A percentile compares a stretch with the other conserved stretches of the same genome.
Evolutionary conservation across 2,329 filamentous ascomycete species (phyloP).

Genomic region (Byssothecium circinans): DNA sequence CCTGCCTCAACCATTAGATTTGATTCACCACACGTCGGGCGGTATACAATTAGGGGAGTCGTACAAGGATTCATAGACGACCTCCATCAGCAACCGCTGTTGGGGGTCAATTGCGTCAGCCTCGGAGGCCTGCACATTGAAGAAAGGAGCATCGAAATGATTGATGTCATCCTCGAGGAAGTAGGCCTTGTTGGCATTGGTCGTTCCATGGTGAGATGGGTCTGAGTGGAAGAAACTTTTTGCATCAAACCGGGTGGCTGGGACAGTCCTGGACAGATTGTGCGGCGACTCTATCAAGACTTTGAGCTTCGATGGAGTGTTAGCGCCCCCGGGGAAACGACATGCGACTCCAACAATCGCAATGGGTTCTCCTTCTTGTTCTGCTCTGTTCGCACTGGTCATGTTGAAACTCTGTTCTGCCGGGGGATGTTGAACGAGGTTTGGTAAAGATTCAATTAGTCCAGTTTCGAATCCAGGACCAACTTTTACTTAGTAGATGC

Average conservation of each 20-base stretch:
- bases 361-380: constrained; percentile 18
- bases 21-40: background rate
- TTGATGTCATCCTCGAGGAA: constrained; percentile 10
- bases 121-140: constrained; percentile 11
- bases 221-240: constrained; percentile 14
- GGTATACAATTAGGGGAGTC: background rate
- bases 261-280: constrained; percentile 16
- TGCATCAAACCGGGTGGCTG: constrained; percentile 18
- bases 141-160: constrained; percentile 16
- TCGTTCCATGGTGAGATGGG: constrained; percentile 21
- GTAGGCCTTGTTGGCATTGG: constrained; percentile 6
- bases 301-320: constrained; percentile 31
- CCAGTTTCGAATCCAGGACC: no score
- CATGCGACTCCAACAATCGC: constrained; percentile 44
- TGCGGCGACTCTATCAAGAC: constrained; percentile 15
- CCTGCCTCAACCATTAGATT: no score
- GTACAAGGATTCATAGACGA: constrained; percentile 10
- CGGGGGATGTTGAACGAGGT: no score
- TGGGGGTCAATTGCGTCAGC: constrained; percentile 16
- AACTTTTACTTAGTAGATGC: no score
- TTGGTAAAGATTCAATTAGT: no score
- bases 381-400: no score
- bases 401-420: no score
- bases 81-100: constrained; percentile 15
- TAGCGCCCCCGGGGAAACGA: constrained; percentile 36